Evolutionary conservation across 768 basidiomycete genomes (phyloP).

Genomic region (Solioccasus polychromus): DNA sequence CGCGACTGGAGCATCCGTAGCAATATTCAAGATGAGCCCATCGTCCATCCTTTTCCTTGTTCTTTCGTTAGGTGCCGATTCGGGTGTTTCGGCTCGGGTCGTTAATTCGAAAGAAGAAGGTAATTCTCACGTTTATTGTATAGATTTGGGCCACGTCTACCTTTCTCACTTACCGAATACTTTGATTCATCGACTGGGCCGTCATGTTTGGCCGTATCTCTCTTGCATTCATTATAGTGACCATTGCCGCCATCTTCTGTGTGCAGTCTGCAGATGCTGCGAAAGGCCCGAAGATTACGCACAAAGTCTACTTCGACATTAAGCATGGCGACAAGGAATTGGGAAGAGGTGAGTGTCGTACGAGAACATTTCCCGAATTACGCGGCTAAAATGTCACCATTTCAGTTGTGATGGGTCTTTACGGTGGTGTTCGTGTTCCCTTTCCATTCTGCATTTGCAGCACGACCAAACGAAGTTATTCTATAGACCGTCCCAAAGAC

Average conservation of each 20-base stretch:
- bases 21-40: conserved; percentile 73
- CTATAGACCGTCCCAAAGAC: conserved; percentile 90
- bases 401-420: conserved; percentile 82
- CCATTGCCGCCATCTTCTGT: conserved; percentile 68
- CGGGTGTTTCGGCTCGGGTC: too few relatives aligned
- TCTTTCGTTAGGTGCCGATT: neutral
- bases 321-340: conserved; percentile 85
- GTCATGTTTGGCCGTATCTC: conserved; percentile 60
- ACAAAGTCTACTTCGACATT: conserved; percentile 94
- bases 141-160: conserved; percentile 20
- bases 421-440: conserved; percentile 65
- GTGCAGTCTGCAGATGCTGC: conserved; percentile 72
- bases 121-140: conserved; percentile 18
- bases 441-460: neutral
- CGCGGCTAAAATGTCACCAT: neutral
- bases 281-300: conserved; percentile 86
- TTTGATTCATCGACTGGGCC: conserved; percentile 2
- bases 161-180: conserved; percentile 10
- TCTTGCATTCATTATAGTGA: conserved; percentile 57
- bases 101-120: conserved; percentile 28
- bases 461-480: neutral
- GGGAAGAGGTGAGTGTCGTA: conserved; percentile 63
- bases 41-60: conserved; percentile 59
- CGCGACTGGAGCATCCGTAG: conserved; percentile 33
- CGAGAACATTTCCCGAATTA: neutral